Percentiles rank a stretch among this genome's conserved stretches.
Evolutionary conservation across 164 flowering plant species (phyloP).

Genomic region (Akebia trifoliata): DNA sequence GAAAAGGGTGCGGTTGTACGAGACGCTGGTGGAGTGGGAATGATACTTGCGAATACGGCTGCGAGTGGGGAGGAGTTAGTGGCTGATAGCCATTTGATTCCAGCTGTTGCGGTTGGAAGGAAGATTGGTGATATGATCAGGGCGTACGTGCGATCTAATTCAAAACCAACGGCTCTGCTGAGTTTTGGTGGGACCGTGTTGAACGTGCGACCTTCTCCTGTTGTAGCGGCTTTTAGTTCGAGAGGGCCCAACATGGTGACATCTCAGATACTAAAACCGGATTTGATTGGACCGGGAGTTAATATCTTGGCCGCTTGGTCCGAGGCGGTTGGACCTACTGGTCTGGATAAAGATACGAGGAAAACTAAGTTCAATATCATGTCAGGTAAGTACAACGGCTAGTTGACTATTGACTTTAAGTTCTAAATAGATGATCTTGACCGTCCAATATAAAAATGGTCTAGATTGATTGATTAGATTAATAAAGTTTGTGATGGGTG

Average conservation of each 20-base stretch:
- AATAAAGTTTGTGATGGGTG: no score
- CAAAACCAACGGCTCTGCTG: constrained; percentile 58
- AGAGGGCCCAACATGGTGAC: constrained; percentile 76
- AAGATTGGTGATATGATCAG: constrained; percentile 51
- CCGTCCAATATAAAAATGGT: no score
- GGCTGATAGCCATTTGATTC: constrained; percentile 77
- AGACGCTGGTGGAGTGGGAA: constrained; percentile 78
- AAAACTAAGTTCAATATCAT: constrained; percentile 68
- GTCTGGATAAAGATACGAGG: constrained; percentile 47
- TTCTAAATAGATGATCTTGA: no score
- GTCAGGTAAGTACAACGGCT: constrained; percentile 52
- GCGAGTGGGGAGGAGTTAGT: constrained; percentile 82
- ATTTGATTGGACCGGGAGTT: constrained; percentile 89
- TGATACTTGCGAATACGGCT: constrained; percentile 84
- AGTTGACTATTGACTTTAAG: no score
- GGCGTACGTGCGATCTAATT: constrained; percentile 34
- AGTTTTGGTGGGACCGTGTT: constrained; percentile 76
- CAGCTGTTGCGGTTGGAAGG: constrained; percentile 79
- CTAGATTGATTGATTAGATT: no score
- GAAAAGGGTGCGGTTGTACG: constrained; percentile 74
- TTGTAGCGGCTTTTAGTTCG: constrained; percentile 86
- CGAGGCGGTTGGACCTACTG: constrained; percentile 59
- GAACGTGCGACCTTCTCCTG: constrained; percentile 75
- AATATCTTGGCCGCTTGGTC: constrained; percentile 90
- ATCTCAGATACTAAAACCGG: constrained; percentile 80